Base-by-base conservation (phyloP, 345 rosid genomes). In the Punica granatum region DNA sequence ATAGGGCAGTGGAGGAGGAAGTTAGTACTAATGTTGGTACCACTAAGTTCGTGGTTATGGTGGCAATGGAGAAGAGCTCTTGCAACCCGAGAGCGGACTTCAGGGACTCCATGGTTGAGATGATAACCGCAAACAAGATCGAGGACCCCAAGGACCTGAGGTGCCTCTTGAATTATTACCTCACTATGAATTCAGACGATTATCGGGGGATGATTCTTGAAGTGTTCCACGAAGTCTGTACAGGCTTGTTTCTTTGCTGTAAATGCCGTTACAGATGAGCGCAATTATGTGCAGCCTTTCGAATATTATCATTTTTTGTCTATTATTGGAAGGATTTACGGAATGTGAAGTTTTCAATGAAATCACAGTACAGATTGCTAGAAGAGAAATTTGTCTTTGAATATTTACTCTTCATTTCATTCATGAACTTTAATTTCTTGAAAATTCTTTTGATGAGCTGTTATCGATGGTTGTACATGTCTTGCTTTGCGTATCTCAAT, bases 51-150 rank as follows among this genome's bases (percentile, higher is more conserved):
- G 76, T 92, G 14, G 86, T 92, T 23, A 83, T 93, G 97, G 83
- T 90, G 66, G 98, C 96, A 0, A 81, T 81, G 90, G 98, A 93
- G 73, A 93, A 83, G 77, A 73, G 82, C 73, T 88, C 97, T 30
- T 73, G 75, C 37, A 90, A 88, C 81, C 96, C 92, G 25, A 79
- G 86, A 71, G 83, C 81, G 70, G 98, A 93, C 72, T 93, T 90
- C 59, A 77, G 82, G 71, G 88, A 83, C 35, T 92, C 98, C 19
- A 87, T 93, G 90, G 71, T 85, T 14, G 92, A 88, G 74, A 87
- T 93, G 92, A 88, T 93, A 43, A 70, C 80, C 69, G 80, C 77
- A 0, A 93, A 88, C 74, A 78, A 78, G 68, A 80, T 90, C 35
- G 78, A 80, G 54, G 79, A 87, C 28, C 80, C 89, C 0, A 84